phyloP scores from a whole-genome alignment of 768 basidiomycete species.

The Lyophyllum decastes region DNA sequence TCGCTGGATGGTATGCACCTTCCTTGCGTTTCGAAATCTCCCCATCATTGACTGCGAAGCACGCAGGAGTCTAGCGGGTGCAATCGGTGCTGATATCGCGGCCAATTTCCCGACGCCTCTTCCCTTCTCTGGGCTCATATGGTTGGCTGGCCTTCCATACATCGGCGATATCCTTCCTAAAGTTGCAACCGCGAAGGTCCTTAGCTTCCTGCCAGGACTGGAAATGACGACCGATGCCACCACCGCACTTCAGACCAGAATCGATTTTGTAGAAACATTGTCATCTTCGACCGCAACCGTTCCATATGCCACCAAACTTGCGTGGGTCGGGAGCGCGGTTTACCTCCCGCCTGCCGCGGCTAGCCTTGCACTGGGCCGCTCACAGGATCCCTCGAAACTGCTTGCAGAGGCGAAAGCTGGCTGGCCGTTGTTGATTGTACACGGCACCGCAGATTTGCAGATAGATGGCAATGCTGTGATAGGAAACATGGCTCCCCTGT shows the following conservation, averaged over 20 bases:
- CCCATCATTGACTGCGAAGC: background rate
- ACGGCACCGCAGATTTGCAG: slow-evolving; percentile 26
- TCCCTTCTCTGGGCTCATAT: slow-evolving; percentile 30
- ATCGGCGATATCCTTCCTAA: slow-evolving; percentile 21
- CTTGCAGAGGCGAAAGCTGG: slow-evolving; percentile 25
- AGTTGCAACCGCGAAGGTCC: slow-evolving; percentile 22
- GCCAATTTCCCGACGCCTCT: slow-evolving; percentile 23
- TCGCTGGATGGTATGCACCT: slow-evolving; percentile 30
- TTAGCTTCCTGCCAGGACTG: slow-evolving; percentile 22
- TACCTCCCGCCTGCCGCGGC: slow-evolving; percentile 20
- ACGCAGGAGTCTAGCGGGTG: slow-evolving; percentile 15
- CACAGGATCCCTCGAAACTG: slow-evolving; percentile 26
- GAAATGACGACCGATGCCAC: slow-evolving; percentile 21
- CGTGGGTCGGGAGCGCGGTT: slow-evolving; percentile 23
- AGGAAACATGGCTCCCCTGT: slow-evolving; percentile 28
- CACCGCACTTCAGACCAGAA: slow-evolving; percentile 17
- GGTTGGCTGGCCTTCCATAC: slow-evolving; percentile 26
- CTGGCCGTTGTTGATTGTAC: slow-evolving; percentile 28
- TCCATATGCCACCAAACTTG: slow-evolving; percentile 23
- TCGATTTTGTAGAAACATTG: slow-evolving; percentile 25
- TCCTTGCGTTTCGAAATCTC: background rate
- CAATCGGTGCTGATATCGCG: slow-evolving; percentile 29
- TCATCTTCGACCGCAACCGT: slow-evolving; percentile 26
- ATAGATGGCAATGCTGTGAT: slow-evolving; percentile 24
- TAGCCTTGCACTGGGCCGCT: slow-evolving; percentile 20